Conservation (phyloP, 1,139 yeast species). For the Hansenula sp. region DNA sequence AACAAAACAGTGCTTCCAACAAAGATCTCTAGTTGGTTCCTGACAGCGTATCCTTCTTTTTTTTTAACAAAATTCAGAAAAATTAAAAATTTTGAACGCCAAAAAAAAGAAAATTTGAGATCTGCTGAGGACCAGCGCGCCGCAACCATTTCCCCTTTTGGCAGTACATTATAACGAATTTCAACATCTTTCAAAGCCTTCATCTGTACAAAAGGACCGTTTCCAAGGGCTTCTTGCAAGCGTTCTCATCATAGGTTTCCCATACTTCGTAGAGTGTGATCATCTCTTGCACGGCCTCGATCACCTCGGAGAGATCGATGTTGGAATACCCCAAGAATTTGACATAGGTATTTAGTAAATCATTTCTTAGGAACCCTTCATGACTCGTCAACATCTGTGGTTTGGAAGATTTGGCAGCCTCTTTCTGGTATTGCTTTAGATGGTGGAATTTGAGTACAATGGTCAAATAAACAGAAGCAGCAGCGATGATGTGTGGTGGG, state of each 20-base stretch:
- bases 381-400: neutral
- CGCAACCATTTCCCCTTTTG: neutral
- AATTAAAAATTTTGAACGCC: neutral
- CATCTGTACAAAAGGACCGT: conserved; percentile 18
- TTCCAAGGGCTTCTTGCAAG: conserved; percentile 27
- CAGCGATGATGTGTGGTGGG: conserved; percentile 91
- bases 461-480: conserved; percentile 74
- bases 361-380: neutral
- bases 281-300: conserved; percentile 80
- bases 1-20: too few relatives aligned
- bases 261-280: conserved; percentile 76
- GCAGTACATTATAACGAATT: neutral
- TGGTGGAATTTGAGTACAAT: conserved; percentile 50
- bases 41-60: conserved; percentile 3
- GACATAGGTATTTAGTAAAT: conserved; percentile 38
- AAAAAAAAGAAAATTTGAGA: neutral
- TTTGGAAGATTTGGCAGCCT: conserved; percentile 4
- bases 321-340: conserved; percentile 71
- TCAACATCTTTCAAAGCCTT: neutral
- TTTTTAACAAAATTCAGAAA: neutral
- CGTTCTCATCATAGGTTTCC: conserved; percentile 73
- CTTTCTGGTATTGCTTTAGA: conserved; percentile 15
- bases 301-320: conserved; percentile 69
- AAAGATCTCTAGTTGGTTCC: neutral
- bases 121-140: neutral